phyloP scores from a whole-genome alignment of 2,329 filamentous ascomycete genomes.

The Colletotrichum echinochloae region DNA sequence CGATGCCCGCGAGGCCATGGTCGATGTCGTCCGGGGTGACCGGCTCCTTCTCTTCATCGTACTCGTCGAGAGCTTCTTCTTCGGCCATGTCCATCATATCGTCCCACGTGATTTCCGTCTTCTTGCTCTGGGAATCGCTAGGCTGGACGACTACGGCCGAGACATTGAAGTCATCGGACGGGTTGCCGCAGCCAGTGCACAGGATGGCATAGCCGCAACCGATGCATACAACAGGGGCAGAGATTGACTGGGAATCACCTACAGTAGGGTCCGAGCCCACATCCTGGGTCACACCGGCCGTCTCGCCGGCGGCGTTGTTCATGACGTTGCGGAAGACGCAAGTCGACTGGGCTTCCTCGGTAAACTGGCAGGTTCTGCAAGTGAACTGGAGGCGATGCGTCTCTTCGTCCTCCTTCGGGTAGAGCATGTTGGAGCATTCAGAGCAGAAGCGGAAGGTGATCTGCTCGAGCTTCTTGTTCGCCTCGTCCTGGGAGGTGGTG shows the following conservation, averaged over 20 bases:
- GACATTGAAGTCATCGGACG: slow-evolving; percentile 40
- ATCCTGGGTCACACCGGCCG: slow-evolving; percentile 96
- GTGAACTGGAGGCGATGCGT: slow-evolving; percentile 91
- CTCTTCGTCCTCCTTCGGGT: slow-evolving; percentile 92
- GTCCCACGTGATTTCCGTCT: slow-evolving; percentile 33
- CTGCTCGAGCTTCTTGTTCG: slow-evolving; percentile 74
- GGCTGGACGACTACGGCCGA: slow-evolving; percentile 8
- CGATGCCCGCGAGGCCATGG: slow-evolving; percentile 20
- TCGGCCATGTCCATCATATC: slow-evolving; percentile 43
- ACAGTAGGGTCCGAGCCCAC: slow-evolving; percentile 98
- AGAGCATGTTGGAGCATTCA: slow-evolving; percentile 98
- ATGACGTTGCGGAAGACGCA: slow-evolving; percentile 97
- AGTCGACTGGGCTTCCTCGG: slow-evolving; percentile 84
- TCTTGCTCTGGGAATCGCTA: slow-evolving; percentile 18
- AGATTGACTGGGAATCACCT: slow-evolving; percentile 67
- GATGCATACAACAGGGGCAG: slow-evolving; percentile 55
- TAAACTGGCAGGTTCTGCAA: slow-evolving; percentile 94
- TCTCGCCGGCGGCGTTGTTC: slow-evolving; percentile 91
- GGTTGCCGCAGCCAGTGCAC: slow-evolving; percentile 55
- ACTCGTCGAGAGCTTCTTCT: slow-evolving; percentile 52
- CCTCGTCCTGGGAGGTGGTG: slow-evolving; percentile 57
- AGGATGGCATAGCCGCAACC: slow-evolving; percentile 59
- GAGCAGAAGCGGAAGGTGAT: slow-evolving; percentile 98
- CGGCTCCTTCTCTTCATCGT: slow-evolving; percentile 52
- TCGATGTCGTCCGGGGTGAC: slow-evolving; percentile 28